A percentile compares a stretch with the other conserved stretches of the same genome.
Evolutionary conservation across 441 rosid genomes (phyloP).

Genomic region (Erysimum pusillum): DNA sequence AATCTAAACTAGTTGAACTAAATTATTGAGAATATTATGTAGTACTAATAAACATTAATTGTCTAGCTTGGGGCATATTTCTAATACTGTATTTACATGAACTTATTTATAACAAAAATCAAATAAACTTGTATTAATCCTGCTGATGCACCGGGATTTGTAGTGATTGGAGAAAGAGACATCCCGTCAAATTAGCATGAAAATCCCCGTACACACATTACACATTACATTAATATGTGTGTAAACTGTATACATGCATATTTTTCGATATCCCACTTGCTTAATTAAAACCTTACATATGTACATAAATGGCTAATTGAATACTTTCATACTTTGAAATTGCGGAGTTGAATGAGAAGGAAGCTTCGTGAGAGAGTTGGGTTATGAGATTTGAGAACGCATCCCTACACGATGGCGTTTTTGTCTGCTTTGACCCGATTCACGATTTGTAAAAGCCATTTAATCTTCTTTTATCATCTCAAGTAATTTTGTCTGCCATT

Average conservation of each 20-base stretch:
- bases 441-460: constrained; percentile 4
- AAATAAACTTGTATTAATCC: constrained; percentile 1
- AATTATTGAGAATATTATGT: too few species aligned
- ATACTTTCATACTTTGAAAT: constrained; percentile 30
- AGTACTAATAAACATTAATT: not conserved
- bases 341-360: constrained; percentile 28
- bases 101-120: not conserved
- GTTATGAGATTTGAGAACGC: constrained; percentile 26
- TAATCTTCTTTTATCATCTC: constrained; percentile 27
- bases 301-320: constrained; percentile 29
- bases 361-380: constrained; percentile 37
- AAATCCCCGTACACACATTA: constrained; percentile 9
- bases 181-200: constrained; percentile 41
- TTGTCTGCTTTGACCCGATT: constrained; percentile 36
- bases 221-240: constrained; percentile 30
- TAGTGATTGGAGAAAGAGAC: constrained; percentile 43
- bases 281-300: constrained; percentile 22
- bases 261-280: constrained; percentile 22
- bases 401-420: constrained; percentile 16
- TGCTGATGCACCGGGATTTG: constrained; percentile 56
- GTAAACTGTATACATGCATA: constrained; percentile 5
- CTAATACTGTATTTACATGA: not conserved
- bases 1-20: not conserved
- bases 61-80: not conserved
- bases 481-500: constrained; percentile 40